phyloP scores from a whole-genome alignment of 2,329 filamentous ascomycete genomes.

The Aspergillus neotritici region DNA sequence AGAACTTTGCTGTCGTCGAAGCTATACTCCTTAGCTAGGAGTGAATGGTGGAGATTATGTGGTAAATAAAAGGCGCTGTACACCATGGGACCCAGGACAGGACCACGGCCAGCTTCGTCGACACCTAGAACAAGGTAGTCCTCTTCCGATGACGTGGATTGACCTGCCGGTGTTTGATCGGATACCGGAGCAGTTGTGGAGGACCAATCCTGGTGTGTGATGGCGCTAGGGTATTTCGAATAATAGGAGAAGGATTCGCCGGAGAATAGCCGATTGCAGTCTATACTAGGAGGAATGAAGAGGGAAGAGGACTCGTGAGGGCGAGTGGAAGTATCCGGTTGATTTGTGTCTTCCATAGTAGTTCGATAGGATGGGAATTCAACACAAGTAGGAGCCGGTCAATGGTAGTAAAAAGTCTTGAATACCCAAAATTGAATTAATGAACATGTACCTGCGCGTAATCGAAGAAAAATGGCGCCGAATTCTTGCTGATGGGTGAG shows the following conservation, averaged over 20 bases:
- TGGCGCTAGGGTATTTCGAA: conserved; percentile 60
- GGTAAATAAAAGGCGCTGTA: conserved; percentile 67
- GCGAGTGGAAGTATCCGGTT: conserved; percentile 16
- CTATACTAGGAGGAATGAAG: conserved; percentile 67
- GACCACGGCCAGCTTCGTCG: conserved; percentile 88
- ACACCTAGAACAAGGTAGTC: conserved; percentile 62
- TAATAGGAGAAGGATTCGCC: conserved; percentile 68
- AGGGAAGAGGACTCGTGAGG: conserved; percentile 27
- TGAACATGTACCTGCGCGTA: too few relatives aligned
- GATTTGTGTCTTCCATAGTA: conserved; percentile 33
- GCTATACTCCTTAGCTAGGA: conserved; percentile 72
- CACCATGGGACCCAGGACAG: conserved; percentile 75
- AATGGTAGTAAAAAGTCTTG: too few relatives aligned
- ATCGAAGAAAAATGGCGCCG: too few relatives aligned
- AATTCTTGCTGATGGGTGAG: not conserved
- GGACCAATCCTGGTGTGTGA: conserved; percentile 35
- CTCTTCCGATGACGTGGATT: not conserved
- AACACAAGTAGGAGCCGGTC: too few relatives aligned
- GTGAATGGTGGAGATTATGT: conserved; percentile 58
- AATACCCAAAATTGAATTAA: too few relatives aligned
- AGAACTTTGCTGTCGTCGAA: conserved; percentile 96
- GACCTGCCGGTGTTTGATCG: not conserved
- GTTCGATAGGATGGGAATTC: not conserved
- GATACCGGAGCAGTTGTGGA: not conserved
- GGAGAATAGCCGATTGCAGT: conserved; percentile 51